These are phyloP conservation scores for Talaromyces nanjingensis DNA, from an alignment of 495 filamentous ascomycete species.

Conservation along the genomic window DNA sequence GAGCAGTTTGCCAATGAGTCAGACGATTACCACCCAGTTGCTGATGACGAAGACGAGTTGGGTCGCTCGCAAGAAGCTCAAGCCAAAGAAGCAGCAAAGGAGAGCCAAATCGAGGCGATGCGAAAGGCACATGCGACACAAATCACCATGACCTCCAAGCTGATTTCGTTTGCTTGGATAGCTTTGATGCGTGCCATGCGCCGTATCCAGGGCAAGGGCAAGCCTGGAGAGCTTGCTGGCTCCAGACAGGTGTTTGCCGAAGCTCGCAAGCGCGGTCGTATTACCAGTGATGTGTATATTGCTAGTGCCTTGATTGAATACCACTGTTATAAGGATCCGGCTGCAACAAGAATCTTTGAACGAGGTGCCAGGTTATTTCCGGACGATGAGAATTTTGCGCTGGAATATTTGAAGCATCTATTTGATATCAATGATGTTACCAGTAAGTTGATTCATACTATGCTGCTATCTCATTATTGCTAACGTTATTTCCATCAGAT, in stretches of 20 bases:
- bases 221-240: constrained; percentile 60
- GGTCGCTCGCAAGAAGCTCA: constrained; percentile 48
- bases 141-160: constrained; percentile 63
- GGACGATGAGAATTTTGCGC: constrained; percentile 80
- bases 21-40: constrained; percentile 36
- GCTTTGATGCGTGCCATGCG: constrained; percentile 89
- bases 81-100: constrained; percentile 47
- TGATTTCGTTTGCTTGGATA: constrained; percentile 89
- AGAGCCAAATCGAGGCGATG: constrained; percentile 61
- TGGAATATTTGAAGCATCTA: constrained; percentile 93
- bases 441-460: constrained; percentile 54
- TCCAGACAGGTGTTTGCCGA: constrained; percentile 81
- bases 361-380: constrained; percentile 87
- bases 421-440: constrained; percentile 85
- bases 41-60: constrained; percentile 61
- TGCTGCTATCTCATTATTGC: not conserved
- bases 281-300: constrained; percentile 90
- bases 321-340: constrained; percentile 87
- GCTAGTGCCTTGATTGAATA: constrained; percentile 86
- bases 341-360: constrained; percentile 91
- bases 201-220: constrained; percentile 87
- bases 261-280: constrained; percentile 72
- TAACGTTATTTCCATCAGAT: constrained; percentile 45
- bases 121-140: constrained; percentile 64
- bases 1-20: constrained; percentile 40